Evolutionary conservation across 1,284 basidiomycete genomes (phyloP).

Genomic region (Phellopilus nigrolimitatus): DNA sequence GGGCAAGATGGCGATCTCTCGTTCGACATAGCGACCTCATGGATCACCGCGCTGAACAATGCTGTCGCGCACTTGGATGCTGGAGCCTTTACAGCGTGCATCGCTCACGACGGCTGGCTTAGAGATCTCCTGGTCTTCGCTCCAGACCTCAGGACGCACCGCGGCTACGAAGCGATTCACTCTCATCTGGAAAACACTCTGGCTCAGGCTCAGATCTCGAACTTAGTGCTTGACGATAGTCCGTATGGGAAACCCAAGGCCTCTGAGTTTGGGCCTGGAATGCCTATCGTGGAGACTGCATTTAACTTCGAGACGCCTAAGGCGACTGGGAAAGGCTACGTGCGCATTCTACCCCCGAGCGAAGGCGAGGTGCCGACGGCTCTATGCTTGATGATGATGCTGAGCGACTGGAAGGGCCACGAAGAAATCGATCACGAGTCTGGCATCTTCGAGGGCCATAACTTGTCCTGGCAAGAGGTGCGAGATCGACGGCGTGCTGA

Average conservation of each 20-base stretch:
- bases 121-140: slow-evolving; percentile 17
- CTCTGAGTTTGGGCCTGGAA: slow-evolving; percentile 3
- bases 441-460: slow-evolving; percentile 23
- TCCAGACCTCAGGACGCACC: slow-evolving; percentile 6
- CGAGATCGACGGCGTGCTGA: slow-evolving; percentile 20
- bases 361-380: slow-evolving; percentile 25
- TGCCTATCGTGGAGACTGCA: slow-evolving; percentile 3
- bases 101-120: slow-evolving; percentile 12
- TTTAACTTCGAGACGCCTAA: slow-evolving; percentile 18
- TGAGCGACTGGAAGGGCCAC: slow-evolving; percentile 30
- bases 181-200: slow-evolving; percentile 7
- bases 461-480: slow-evolving; percentile 24
- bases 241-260: neutral
- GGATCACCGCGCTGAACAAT: neutral
- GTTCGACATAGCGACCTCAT: slow-evolving; percentile 5
- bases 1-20: neutral
- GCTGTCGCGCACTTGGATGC: slow-evolving; percentile 4
- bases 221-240: slow-evolving; percentile 7
- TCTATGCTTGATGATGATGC: slow-evolving; percentile 27
- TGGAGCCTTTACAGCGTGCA: slow-evolving; percentile 6
- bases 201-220: slow-evolving; percentile 4
- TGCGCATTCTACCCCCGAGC: slow-evolving; percentile 8
- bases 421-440: slow-evolving; percentile 26
- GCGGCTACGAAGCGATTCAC: slow-evolving; percentile 8
- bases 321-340: slow-evolving; percentile 15